phyloP scores from a whole-genome alignment of 1,139 yeast genomes.

The Taphrina flavorubra region DNA sequence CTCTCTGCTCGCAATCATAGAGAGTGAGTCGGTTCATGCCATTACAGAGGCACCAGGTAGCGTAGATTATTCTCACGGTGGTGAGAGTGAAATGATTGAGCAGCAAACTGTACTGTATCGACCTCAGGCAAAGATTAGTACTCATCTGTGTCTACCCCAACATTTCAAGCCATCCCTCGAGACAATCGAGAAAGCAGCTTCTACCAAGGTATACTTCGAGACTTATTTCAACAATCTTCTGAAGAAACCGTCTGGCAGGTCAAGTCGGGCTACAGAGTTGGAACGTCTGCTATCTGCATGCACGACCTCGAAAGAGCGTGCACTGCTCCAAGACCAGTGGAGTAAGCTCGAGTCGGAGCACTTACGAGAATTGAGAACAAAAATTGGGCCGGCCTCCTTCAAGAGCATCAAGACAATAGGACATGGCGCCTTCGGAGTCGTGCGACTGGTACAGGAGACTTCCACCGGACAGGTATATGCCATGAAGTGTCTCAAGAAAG shows the following conservation, averaged over 20 bases:
- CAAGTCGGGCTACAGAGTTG: constrained; percentile 28
- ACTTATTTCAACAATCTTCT: constrained; percentile 36
- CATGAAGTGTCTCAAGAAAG: constrained; percentile 42
- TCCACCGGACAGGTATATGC: constrained; percentile 37
- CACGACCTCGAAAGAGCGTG: constrained; percentile 26
- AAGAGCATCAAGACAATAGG: constrained; percentile 40
- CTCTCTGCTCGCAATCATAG: constrained; percentile 1
- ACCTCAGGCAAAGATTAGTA: constrained; percentile 2
- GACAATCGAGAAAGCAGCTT: constrained; percentile 40
- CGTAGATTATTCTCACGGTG: background rate
- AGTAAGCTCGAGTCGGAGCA: constrained; percentile 28
- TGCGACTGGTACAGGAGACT: constrained; percentile 37
- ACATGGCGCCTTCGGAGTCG: constrained; percentile 43
- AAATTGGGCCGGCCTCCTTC: constrained; percentile 35
- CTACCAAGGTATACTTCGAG: constrained; percentile 39
- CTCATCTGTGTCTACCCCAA: background rate
- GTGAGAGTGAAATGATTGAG: background rate
- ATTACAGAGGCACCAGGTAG: background rate
- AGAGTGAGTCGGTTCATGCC: background rate
- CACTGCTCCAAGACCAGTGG: constrained; percentile 22
- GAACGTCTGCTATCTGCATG: constrained; percentile 29
- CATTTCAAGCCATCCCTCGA: constrained; percentile 32
- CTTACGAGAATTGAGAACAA: constrained; percentile 34
- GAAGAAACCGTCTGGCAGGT: constrained; percentile 37
- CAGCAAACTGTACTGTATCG: constrained; percentile 6